Evolutionary conservation across 495 filamentous ascomycete species (phyloP), one percentile per base, ranked within the genome.

Genomic region (Rhizodiscina lignyota): DNA sequence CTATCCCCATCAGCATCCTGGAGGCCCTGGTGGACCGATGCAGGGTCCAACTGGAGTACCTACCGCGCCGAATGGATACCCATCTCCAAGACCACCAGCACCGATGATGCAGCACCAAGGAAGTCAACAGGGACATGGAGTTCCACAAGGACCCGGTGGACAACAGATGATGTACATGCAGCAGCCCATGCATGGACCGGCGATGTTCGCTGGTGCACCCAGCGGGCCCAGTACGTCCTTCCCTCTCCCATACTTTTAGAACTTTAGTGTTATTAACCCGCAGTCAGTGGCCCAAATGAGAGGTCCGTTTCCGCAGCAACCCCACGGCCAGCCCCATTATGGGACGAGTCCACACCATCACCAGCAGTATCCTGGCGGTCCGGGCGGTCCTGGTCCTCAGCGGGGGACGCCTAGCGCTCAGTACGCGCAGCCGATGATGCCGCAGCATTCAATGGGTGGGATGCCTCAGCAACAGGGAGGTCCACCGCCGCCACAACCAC

Each of bases 21-120:
- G 10, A 6, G 30, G 30, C 18, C 8, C 17, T 55, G 69, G 43
- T 39, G 47, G 53, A 12, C 69, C 68, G 13, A 72, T 74, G 27
- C 71, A 74, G 8, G 72, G 75, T 52, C 66, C 70, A 10, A 66
- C 48, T 16, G 39, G 37, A 2, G 30, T 13, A 27, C 24, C 24
- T 27, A 4, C 33, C 8, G 33, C 18, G 6, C 6, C 77, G 2
- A 86, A 74, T 47, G 80, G 81, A 13, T 93, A 78, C 55, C 79
- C 81, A n/a, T 87, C 80, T 48, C 82, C 83, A 1, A 72, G 80
- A 34, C 68, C 81, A 15, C 70, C 69, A 18, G 70, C 79, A 1
- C 82, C 80, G 2, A 77, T 86, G 60, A 86, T 87, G 80, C 81
- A 83, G 70, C 78, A 82, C 47, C 49, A 51, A 40, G 50, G 50